These are phyloP conservation scores for Mycena belliarum DNA, from an alignment of 768 basidiomycete species.

Conservation along the genomic window DNA sequence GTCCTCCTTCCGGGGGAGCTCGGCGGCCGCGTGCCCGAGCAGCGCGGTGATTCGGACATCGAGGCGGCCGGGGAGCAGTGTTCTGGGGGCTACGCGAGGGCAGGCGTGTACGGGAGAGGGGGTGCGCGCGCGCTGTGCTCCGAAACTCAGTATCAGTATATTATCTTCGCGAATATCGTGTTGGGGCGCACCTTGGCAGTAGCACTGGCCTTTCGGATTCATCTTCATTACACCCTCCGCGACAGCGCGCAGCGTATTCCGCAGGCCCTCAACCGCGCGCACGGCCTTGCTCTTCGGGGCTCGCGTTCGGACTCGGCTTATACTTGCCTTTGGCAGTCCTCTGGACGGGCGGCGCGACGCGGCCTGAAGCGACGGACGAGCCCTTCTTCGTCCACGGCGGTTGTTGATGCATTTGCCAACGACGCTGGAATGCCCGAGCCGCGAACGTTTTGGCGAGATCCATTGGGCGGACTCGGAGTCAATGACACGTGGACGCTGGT, in stretches of 20 bases:
- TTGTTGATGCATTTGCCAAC: too few species aligned
- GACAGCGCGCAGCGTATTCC: slow-evolving; percentile 31
- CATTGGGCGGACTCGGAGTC: too few species aligned
- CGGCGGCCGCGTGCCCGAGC: slow-evolving; percentile 48
- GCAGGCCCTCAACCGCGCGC: slow-evolving; percentile 45
- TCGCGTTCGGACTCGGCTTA: slow-evolving; percentile 7
- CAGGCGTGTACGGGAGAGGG: slow-evolving; percentile 60
- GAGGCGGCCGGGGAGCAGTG: slow-evolving; percentile 40
- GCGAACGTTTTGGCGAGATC: too few species aligned
- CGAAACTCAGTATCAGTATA: too few species aligned
- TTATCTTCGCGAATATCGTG: not conserved
- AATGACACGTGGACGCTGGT: too few species aligned
- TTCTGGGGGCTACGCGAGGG: slow-evolving; percentile 42
- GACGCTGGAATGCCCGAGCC: too few species aligned
- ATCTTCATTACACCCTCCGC: slow-evolving; percentile 33
- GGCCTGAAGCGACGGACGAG: too few species aligned
- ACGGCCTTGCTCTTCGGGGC: slow-evolving; percentile 52
- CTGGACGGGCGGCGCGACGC: slow-evolving; percentile 17
- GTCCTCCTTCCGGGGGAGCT: slow-evolving; percentile 44
- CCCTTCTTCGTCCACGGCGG: too few species aligned
- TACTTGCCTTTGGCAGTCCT: slow-evolving; percentile 40
- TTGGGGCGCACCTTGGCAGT: slow-evolving; percentile 56
- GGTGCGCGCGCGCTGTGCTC: slow-evolving; percentile 52
- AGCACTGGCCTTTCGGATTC: slow-evolving; percentile 68
- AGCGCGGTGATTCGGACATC: slow-evolving; percentile 45